Percentiles rank a stretch among this genome's conserved stretches.
phyloP scores from a whole-genome alignment of 2,329 filamentous ascomycete species.

The Penicillium aurantiogriseum region DNA sequence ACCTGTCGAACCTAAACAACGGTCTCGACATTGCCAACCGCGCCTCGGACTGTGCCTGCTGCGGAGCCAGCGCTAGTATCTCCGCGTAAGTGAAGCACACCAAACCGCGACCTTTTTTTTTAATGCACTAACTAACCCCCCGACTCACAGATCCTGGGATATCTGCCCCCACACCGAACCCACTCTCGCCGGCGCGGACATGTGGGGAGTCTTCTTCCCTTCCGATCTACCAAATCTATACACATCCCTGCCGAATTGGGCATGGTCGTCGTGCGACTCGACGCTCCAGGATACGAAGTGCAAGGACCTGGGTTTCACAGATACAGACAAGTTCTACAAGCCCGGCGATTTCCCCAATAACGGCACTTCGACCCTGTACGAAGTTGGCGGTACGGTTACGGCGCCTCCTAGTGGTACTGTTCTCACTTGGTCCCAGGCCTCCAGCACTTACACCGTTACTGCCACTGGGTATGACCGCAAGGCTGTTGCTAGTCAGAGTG shows the following conservation, averaged over 20 bases:
- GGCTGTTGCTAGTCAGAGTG: conserved; percentile 19
- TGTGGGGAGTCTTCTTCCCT: conserved; percentile 24
- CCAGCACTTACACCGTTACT: conserved; percentile 36
- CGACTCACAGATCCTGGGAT: conserved; percentile 25
- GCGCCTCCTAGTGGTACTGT: conserved; percentile 37
- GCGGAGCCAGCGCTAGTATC: conserved; percentile 35
- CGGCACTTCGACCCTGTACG: conserved; percentile 33
- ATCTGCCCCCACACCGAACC: conserved; percentile 36
- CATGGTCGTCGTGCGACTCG: conserved; percentile 22
- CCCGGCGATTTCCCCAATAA: conserved; percentile 23
- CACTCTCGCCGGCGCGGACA: conserved; percentile 19
- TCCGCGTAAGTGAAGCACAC: conserved; percentile 30
- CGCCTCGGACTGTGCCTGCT: conserved; percentile 36
- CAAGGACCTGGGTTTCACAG: conserved; percentile 20
- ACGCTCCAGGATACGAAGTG: conserved; percentile 20
- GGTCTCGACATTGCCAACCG: conserved; percentile 22
- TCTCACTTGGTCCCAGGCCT: conserved; percentile 37
- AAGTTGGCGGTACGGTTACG: conserved; percentile 32
- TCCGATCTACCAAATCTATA: conserved; percentile 19
- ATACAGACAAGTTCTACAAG: conserved; percentile 24
- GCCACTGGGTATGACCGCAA: conserved; percentile 30
- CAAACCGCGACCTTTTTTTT: too few relatives aligned
- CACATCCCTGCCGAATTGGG: conserved; percentile 18
- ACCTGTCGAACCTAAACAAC: conserved; percentile 22
- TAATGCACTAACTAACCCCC: background rate